Conservation (phyloP, 768 basidiomycete genomes). For the Xanthoconium stramineum region DNA sequence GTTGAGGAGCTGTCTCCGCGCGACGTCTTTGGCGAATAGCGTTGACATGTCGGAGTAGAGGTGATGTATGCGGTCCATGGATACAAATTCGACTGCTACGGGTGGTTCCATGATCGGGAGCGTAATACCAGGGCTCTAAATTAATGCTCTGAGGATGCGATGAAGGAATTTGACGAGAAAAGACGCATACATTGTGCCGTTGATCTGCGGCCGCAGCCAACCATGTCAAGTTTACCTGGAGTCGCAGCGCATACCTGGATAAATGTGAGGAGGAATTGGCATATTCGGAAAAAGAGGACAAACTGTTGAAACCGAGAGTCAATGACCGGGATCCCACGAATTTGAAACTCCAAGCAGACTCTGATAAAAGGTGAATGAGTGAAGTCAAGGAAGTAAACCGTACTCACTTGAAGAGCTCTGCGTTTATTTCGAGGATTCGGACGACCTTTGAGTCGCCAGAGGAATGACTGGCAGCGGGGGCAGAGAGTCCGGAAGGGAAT, state of each 20-base stretch:
- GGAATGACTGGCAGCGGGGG: conserved; percentile 3
- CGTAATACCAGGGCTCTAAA: conserved; percentile 34
- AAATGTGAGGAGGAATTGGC: conserved; percentile 11
- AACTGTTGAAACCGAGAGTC: conserved; percentile 60
- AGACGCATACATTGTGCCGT: conserved; percentile 44
- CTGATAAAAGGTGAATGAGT: conserved; percentile 33
- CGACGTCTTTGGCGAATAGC: conserved; percentile 62
- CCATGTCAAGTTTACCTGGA: conserved; percentile 73
- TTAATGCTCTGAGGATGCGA: conserved; percentile 1
- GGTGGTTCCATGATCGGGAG: conserved; percentile 60
- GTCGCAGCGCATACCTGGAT: conserved; percentile 53
- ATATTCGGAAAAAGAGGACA: conserved; percentile 26
- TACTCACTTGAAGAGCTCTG: conserved; percentile 63
- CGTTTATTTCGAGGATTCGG: conserved; percentile 63
- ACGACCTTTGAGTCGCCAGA: conserved; percentile 44
- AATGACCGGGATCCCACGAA: conserved; percentile 41
- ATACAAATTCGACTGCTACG: conserved; percentile 46
- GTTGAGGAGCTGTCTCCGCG: conserved; percentile 38
- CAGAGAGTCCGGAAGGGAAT: conserved; percentile 24
- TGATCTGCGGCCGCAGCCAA: conserved; percentile 66
- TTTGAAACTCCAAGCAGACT: conserved; percentile 60
- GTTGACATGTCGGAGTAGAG: conserved; percentile 60
- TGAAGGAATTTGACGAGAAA: not conserved
- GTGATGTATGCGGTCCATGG: conserved; percentile 60
- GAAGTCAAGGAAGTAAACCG: not conserved